Conservation (phyloP, 805 yeast genomes). For the Torulaspora franciscae region DNA sequence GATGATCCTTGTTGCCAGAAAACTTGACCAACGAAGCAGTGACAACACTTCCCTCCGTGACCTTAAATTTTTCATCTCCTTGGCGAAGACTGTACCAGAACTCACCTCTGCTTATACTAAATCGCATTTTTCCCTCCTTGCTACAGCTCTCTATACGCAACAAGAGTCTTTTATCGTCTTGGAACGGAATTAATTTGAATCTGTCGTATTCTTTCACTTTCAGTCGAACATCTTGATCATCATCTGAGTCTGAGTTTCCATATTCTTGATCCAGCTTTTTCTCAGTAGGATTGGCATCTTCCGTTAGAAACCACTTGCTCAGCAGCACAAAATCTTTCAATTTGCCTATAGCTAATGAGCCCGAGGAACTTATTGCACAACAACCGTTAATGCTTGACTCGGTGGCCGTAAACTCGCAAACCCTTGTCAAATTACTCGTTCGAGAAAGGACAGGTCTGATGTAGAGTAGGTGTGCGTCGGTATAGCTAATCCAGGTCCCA, state of each 20-base stretch:
- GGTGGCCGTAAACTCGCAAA: slow-evolving; percentile 23
- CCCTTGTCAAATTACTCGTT: slow-evolving; percentile 9
- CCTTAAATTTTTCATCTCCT: slow-evolving; percentile 1
- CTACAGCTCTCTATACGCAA: slow-evolving; percentile 47
- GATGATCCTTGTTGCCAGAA: slow-evolving; percentile 28
- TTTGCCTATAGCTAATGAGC: slow-evolving; percentile 29
- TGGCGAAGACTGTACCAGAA: slow-evolving; percentile 3
- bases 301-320: slow-evolving; percentile 25
- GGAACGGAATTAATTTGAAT: slow-evolving; percentile 3
- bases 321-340: slow-evolving; percentile 19
- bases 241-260: slow-evolving; percentile 19
- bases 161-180: slow-evolving; percentile 23
- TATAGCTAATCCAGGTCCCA: slow-evolving; percentile 36
- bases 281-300: not conserved
- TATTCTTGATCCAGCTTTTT: slow-evolving; percentile 13
- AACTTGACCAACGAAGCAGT: slow-evolving; percentile 26
- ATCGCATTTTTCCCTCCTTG: slow-evolving; percentile 25
- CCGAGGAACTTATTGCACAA: slow-evolving; percentile 26
- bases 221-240: slow-evolving; percentile 12
- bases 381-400: slow-evolving; percentile 27
- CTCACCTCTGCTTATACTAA: slow-evolving; percentile 11
- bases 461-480: slow-evolving; percentile 18
- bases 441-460: slow-evolving; percentile 31
- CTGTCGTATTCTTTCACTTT: slow-evolving; percentile 3
- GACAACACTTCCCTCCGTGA: slow-evolving; percentile 11